Conservation (phyloP, 768 basidiomycete species). For the Lactarius trivialis region DNA sequence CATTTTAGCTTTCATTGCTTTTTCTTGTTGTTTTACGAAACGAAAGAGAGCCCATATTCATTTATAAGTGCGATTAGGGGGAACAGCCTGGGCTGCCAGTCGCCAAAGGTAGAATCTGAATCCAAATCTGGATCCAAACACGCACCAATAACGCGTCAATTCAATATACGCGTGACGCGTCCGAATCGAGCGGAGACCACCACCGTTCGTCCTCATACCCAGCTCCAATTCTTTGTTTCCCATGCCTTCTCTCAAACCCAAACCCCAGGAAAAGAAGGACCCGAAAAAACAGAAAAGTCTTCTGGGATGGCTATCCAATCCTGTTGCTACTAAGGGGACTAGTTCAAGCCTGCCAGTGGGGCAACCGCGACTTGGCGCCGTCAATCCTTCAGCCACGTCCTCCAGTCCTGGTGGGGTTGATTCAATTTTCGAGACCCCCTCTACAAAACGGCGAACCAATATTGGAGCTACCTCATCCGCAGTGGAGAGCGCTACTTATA, state of each 20-base stretch:
- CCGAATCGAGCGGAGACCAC: not conserved
- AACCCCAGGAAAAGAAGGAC: constrained; percentile 17
- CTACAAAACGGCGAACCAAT: constrained; percentile 20
- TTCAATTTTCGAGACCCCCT: constrained; percentile 22
- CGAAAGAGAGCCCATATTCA: not conserved
- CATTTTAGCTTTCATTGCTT: not conserved
- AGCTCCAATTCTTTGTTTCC: not conserved
- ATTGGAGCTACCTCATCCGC: constrained; percentile 34
- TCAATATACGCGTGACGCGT: constrained; percentile 6
- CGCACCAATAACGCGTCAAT: constrained; percentile 19
- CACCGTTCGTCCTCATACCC: not conserved
- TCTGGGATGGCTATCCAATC: constrained; percentile 54
- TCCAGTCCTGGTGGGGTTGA: constrained; percentile 20
- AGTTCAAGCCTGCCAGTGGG: constrained; percentile 15
- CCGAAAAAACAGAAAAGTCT: constrained; percentile 66
- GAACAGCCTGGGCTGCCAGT: not conserved
- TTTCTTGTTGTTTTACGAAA: not conserved
- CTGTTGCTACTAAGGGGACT: constrained; percentile 6
- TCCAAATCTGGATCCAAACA: constrained; percentile 6
- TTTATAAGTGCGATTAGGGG: not conserved
- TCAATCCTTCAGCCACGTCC: constrained; percentile 9
- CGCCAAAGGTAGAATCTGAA: no score
- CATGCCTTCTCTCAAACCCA: constrained; percentile 15
- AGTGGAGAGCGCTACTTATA: constrained; percentile 32
- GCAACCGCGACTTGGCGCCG: constrained; percentile 1